These are phyloP conservation scores for Paratinospora sagittata DNA, from an alignment of 164 flowering plant genomes.

Conservation along the genomic window DNA sequence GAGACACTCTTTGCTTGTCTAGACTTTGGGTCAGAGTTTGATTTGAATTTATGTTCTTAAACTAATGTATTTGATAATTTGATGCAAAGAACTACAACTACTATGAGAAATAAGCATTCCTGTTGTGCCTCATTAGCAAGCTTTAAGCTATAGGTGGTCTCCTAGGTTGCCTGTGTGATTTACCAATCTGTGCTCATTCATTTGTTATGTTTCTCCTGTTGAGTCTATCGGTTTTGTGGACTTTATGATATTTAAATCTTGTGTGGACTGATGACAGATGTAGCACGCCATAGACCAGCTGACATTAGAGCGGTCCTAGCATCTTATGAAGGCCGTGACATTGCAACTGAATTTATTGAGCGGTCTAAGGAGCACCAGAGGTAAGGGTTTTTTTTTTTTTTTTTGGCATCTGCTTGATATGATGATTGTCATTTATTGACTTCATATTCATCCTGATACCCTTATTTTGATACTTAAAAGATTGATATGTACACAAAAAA, in stretches of 20 bases:
- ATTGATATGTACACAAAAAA: neutral
- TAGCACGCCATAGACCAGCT: conserved; percentile 68
- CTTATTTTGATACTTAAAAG: neutral
- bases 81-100: neutral
- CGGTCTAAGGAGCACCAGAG: conserved; percentile 76
- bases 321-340: conserved; percentile 72
- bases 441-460: neutral
- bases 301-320: conserved; percentile 80
- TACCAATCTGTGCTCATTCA: neutral
- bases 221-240: neutral
- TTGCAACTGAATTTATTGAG: conserved; percentile 74
- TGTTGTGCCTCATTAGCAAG: neutral
- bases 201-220: neutral
- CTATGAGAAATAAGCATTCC: neutral
- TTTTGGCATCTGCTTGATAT: neutral
- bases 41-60: neutral
- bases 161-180: neutral
- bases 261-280: conserved; percentile 38
- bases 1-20: too few relatives aligned
- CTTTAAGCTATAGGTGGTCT: neutral
- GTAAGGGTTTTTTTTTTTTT: conserved; percentile 23
- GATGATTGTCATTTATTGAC: neutral
- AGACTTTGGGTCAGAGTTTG: too few relatives aligned
- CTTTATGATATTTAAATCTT: neutral
- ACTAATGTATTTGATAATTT: neutral